Evolutionary conservation across 371 early-diverging fungal genomes (phyloP).

Genomic region (Mucor velutinosus): DNA sequence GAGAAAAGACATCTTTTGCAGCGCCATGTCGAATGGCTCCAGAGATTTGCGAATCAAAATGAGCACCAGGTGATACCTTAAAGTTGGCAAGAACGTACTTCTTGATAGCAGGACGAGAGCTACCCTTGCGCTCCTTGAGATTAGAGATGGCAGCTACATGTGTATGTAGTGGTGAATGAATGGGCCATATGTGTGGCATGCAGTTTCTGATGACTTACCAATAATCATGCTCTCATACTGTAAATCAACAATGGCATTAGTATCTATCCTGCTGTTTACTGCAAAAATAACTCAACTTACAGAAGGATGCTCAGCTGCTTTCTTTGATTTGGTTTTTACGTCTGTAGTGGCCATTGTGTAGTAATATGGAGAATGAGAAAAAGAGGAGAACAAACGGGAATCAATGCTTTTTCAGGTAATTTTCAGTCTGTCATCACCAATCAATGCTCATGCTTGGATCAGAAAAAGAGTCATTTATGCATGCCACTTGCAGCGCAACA

Average conservation of each 20-base stretch:
- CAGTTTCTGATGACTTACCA: conserved; percentile 2
- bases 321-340: conserved; percentile 3
- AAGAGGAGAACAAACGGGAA: neutral
- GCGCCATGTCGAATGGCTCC: conserved; percentile 62
- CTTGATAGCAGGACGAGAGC: conserved; percentile 71
- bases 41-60: conserved; percentile 57
- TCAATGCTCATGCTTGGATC: neutral
- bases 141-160: conserved; percentile 45
- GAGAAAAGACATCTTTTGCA: conserved; percentile 56
- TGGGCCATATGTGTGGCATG: neutral
- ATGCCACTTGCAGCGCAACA: too few relatives aligned
- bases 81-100: conserved; percentile 75
- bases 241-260: neutral
- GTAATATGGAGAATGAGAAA: neutral
- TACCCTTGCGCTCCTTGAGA: conserved; percentile 72
- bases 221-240: conserved; percentile 27
- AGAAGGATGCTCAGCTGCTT: neutral
- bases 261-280: neutral
- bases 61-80: conserved; percentile 50
- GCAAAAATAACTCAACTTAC: neutral
- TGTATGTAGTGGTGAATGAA: neutral
- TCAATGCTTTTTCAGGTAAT: neutral
- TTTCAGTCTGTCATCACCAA: conserved; percentile 3
- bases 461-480: neutral
- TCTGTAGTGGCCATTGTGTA: conserved; percentile 1